Evolutionary conservation across 306 rosid species (phyloP), one percentile per base, ranked within the genome.

Genomic region (Lablab purpureus): DNA sequence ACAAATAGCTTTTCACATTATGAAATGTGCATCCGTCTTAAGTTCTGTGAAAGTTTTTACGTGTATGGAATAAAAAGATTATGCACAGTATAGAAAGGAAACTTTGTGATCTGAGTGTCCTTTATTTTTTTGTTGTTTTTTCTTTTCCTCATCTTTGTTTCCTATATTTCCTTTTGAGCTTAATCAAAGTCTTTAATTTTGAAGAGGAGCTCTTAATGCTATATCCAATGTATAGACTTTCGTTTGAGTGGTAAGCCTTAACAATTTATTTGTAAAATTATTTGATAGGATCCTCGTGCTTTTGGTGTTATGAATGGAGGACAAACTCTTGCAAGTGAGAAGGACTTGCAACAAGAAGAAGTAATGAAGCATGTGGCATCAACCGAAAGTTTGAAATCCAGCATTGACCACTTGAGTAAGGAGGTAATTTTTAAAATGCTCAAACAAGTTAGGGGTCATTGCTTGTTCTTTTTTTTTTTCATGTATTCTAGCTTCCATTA

Each of bases 381-480:
- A 76, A 83, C 84, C 54, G 83, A 83, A 74, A 88, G 85, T 83
- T 74, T 93, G 86, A 96, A 85, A 79, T 91, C 94, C 79, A 89
- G 98, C 89, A 81, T 96, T 85, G 97, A 90, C 55, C 87, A 80
- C 80, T 80, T 96, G 80, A 87, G 85, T 60, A 85, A 88, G 73
- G 98, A 96, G 97, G 99, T 96, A 80, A 22, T 50, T 69, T 51
- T 79, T 71, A 18, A 66, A 43, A 36, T 23, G 55, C 46, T 30
- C 46, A 51, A 66, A 47, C 67, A 45, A 54, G 47, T 41, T 73
- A 28, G 51, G 37, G 52, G 13, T 30, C 68, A 66, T 75, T 56
- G 19, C 34, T 40, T 47, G 37, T 34, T 55, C 52, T n/a, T n/a
- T 59, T 77, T 78, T n/a, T n/a, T 59, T 77, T 78, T 77, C 40